These are phyloP conservation scores for Cadophora luteo-olivacea DNA, from an alignment of 2,329 filamentous ascomycete genomes.

Conservation along the genomic window DNA sequence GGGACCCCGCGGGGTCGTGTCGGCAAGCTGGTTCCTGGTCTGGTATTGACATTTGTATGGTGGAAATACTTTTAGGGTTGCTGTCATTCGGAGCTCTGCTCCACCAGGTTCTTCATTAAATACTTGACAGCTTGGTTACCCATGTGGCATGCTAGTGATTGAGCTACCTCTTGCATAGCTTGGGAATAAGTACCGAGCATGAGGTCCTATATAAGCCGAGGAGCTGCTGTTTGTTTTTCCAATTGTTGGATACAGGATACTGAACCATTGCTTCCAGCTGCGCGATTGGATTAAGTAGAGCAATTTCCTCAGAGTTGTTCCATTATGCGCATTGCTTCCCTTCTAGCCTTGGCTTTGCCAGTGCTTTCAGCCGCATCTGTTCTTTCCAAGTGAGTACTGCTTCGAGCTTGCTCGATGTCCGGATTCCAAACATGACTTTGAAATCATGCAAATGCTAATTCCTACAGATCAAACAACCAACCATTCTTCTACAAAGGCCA, in stretches of 20 bases:
- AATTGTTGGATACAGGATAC: not conserved
- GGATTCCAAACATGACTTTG: not conserved
- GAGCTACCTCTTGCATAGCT: slow-evolving; percentile 3
- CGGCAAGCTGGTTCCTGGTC: not conserved
- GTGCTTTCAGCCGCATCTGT: slow-evolving; percentile 8
- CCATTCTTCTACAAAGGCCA: slow-evolving; percentile 47
- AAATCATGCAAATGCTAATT: not conserved
- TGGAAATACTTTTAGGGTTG: slow-evolving; percentile 20
- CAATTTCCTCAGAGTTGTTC: not conserved
- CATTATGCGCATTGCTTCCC: not conserved
- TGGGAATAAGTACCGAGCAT: not conserved
- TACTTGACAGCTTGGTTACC: not conserved
- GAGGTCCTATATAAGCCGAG: not conserved
- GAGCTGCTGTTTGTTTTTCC: not conserved
- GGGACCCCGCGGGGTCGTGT: slow-evolving; percentile 13
- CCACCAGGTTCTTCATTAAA: not conserved
- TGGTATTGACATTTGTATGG: slow-evolving; percentile 15
- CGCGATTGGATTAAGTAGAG: not conserved
- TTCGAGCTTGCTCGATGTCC: not conserved
- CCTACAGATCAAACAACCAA: not conserved
- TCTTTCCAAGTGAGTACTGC: not conserved
- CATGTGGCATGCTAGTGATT: not conserved
- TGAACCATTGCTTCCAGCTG: not conserved
- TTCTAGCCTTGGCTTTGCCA: slow-evolving; percentile 1
- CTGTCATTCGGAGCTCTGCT: slow-evolving; percentile 3